phyloP scores from a whole-genome alignment of 2,329 filamentous ascomycete genomes.

The Pseudogymnoascus sp. region DNA sequence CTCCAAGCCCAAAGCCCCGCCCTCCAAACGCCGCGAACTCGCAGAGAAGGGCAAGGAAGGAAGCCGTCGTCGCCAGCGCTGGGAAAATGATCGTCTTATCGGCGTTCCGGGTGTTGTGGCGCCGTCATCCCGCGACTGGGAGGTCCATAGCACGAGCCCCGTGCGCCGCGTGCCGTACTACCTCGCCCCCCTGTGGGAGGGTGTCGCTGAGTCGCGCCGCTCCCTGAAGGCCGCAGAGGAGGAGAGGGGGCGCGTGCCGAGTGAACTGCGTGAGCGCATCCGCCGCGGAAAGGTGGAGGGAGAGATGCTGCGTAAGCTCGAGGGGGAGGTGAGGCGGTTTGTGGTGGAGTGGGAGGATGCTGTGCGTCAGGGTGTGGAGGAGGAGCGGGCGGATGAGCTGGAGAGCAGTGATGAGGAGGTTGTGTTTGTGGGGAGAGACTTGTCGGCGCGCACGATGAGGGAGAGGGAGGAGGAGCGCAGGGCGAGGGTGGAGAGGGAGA shows the following conservation, averaged over 20 bases:
- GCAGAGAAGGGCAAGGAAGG: slow-evolving; percentile 87
- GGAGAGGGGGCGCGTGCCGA: slow-evolving; percentile 56
- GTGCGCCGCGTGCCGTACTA: slow-evolving; percentile 79
- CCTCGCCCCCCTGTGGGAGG: slow-evolving; percentile 78
- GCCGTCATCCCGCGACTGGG: slow-evolving; percentile 75
- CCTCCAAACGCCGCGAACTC: slow-evolving; percentile 49
- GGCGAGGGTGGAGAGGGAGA: slow-evolving; percentile 44
- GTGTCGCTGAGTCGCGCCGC: slow-evolving; percentile 46
- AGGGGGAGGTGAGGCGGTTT: slow-evolving; percentile 74
- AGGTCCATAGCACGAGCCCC: slow-evolving; percentile 71
- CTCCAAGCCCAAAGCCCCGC: slow-evolving; percentile 23
- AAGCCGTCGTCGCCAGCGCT: slow-evolving; percentile 73
- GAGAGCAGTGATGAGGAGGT: slow-evolving; percentile 73
- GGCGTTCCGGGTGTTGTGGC: slow-evolving; percentile 80
- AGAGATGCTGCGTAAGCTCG: slow-evolving; percentile 71
- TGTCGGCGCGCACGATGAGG: slow-evolving; percentile 43
- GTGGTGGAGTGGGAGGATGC: slow-evolving; percentile 52
- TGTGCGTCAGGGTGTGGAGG: slow-evolving; percentile 40
- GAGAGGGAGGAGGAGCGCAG: slow-evolving; percentile 41
- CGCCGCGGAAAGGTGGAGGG: slow-evolving; percentile 74
- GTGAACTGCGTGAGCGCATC: slow-evolving; percentile 69
- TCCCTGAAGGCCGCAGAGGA: slow-evolving; percentile 28
- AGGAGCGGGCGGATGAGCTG: slow-evolving; percentile 33
- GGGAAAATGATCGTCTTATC: slow-evolving; percentile 91
- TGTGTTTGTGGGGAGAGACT: slow-evolving; percentile 71